phyloP scores from a whole-genome alignment of 495 filamentous ascomycete species.

The Hamigera avellanea region DNA sequence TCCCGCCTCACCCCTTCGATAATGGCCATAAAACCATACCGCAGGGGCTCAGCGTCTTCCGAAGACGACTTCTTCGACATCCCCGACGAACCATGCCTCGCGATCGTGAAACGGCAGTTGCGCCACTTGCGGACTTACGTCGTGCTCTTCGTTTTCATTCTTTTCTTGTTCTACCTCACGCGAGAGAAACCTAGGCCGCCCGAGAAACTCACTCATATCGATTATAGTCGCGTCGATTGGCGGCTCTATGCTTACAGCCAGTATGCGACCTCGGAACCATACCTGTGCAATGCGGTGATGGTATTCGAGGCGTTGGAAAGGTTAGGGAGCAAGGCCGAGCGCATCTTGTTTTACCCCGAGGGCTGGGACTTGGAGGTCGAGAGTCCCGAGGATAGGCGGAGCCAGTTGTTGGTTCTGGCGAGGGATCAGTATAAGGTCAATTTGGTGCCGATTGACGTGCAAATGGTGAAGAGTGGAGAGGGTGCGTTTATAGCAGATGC shows the following conservation, averaged over 20 bases:
- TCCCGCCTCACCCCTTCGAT: neutral
- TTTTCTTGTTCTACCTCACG: slow-evolving; percentile 21
- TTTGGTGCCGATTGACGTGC: slow-evolving; percentile 47
- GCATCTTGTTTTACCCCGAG: slow-evolving; percentile 55
- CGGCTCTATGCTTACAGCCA: slow-evolving; percentile 55
- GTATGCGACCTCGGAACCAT: slow-evolving; percentile 57
- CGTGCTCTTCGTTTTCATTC: slow-evolving; percentile 15
- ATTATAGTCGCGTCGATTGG: slow-evolving; percentile 42
- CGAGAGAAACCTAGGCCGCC: slow-evolving; percentile 14
- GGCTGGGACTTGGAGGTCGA: slow-evolving; percentile 37
- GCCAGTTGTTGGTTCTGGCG: slow-evolving; percentile 47
- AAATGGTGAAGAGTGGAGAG: slow-evolving; percentile 31
- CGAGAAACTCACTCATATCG: slow-evolving; percentile 17
- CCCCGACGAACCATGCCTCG: slow-evolving; percentile 22
- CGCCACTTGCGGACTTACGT: slow-evolving; percentile 28
- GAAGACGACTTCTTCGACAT: slow-evolving; percentile 36
- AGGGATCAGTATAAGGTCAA: slow-evolving; percentile 49
- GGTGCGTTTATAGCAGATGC: slow-evolving; percentile 15
- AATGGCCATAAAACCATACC: slow-evolving; percentile 9
- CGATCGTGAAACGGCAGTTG: slow-evolving; percentile 25
- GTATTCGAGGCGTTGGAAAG: slow-evolving; percentile 53
- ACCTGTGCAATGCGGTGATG: slow-evolving; percentile 71
- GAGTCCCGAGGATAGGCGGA: slow-evolving; percentile 30
- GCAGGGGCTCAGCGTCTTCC: slow-evolving; percentile 23
- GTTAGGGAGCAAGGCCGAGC: slow-evolving; percentile 50